phyloP scores from a whole-genome alignment of 2,329 filamentous ascomycete genomes.

The Tolypocladium sp. region DNA sequence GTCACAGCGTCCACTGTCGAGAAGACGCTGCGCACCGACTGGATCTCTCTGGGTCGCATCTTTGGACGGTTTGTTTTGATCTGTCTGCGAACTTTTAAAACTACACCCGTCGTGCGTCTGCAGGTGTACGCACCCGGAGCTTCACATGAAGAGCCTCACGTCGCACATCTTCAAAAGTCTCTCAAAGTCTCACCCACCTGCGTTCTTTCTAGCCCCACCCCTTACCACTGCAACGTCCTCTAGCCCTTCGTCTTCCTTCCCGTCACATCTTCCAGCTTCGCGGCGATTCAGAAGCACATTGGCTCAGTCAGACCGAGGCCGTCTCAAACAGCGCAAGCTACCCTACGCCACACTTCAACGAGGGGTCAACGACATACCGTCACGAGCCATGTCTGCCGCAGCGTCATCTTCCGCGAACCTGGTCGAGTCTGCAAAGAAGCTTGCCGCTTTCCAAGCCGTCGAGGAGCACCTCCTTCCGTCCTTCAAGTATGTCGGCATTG shows the following conservation, averaged over 20 bases:
- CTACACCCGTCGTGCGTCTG: not conserved
- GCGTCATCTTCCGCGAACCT: slow-evolving; percentile 16
- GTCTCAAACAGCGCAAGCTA: not conserved
- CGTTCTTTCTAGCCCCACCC: not conserved
- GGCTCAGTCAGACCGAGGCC: no score
- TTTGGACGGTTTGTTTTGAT: not conserved
- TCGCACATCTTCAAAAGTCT: not conserved
- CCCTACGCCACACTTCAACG: not conserved
- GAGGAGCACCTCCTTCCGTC: slow-evolving; percentile 57
- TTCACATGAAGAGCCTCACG: not conserved
- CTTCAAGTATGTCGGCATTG: slow-evolving; percentile 65
- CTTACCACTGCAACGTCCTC: not conserved
- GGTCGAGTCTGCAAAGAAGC: slow-evolving; percentile 65
- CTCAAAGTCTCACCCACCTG: not conserved
- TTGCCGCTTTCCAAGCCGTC: slow-evolving; percentile 66
- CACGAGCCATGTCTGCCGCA: not conserved
- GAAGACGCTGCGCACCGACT: not conserved
- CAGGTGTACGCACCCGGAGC: not conserved
- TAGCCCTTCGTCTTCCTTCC: not conserved
- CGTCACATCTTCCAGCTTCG: not conserved
- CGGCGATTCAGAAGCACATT: not conserved
- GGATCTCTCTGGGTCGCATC: not conserved
- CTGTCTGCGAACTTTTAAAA: not conserved
- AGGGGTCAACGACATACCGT: not conserved
- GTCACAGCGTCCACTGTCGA: not conserved